Conservation (phyloP, 1,284 basidiomycete species). For the Fomitopsis pinicola region DNA sequence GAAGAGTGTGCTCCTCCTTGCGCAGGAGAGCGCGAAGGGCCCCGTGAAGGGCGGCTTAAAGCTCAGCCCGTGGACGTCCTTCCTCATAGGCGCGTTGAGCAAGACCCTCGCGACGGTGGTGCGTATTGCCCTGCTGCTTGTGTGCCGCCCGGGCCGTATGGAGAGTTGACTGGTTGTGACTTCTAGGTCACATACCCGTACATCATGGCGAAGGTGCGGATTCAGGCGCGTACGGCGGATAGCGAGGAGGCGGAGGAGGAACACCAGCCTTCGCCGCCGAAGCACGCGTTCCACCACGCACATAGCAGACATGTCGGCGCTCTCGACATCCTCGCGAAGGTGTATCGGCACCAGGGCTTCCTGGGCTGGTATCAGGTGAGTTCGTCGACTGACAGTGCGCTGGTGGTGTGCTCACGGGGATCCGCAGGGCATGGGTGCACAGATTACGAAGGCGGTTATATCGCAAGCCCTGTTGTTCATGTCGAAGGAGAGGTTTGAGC, state of each 20-base stretch:
- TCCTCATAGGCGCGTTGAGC: conserved; percentile 88
- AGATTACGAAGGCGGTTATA: conserved; percentile 86
- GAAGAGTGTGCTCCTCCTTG: conserved; percentile 65
- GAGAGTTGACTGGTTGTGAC: neutral
- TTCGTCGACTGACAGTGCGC: neutral
- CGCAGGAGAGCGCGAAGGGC: conserved; percentile 43
- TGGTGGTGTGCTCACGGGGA: neutral
- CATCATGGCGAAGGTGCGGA: conserved; percentile 96
- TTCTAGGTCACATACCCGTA: conserved; percentile 84
- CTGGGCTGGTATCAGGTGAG: conserved; percentile 96
- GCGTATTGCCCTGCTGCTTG: conserved; percentile 31
- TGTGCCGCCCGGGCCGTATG: neutral
- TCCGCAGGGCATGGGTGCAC: conserved; percentile 82
- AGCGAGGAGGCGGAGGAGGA: conserved; percentile 43
- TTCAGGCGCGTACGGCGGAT: conserved; percentile 78
- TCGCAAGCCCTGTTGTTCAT: conserved; percentile 80
- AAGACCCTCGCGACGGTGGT: conserved; percentile 96
- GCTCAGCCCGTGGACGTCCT: conserved; percentile 78
- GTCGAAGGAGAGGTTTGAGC: conserved; percentile 83
- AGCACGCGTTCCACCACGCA: conserved; percentile 33
- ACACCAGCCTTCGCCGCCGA: conserved; percentile 30
- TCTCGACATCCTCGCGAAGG: conserved; percentile 69
- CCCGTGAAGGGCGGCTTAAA: conserved; percentile 37
- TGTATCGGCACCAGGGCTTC: conserved; percentile 75
- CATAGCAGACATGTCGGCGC: conserved; percentile 63